phyloP scores from a whole-genome alignment of 352 stramenopile species.

The Phytophthora quininea region DNA sequence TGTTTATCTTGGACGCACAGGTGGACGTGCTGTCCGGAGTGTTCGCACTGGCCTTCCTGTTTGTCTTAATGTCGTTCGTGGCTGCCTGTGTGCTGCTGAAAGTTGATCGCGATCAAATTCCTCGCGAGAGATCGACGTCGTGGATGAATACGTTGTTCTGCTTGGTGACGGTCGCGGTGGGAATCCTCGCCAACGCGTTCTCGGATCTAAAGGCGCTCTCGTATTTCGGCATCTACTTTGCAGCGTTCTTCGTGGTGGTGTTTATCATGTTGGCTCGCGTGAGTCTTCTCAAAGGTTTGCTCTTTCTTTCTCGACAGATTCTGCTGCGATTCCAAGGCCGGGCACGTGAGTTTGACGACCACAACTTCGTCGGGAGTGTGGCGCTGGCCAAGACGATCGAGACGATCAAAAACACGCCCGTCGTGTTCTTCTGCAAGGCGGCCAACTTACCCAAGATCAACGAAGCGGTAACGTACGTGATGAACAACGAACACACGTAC shows the following conservation, averaged over 20 bases:
- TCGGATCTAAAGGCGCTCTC: conserved; percentile 45
- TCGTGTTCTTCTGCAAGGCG: conserved; percentile 92
- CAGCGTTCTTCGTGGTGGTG: conserved; percentile 48
- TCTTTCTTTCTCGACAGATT: conserved; percentile 57
- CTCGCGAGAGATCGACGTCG: conserved; percentile 67
- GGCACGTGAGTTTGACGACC: neutral
- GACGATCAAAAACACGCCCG: conserved; percentile 75
- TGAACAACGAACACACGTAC: conserved; percentile 88
- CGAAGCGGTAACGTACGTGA: conserved; percentile 91
- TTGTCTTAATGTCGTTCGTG: conserved; percentile 83
- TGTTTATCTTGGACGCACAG: conserved; percentile 78
- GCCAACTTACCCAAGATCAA: conserved; percentile 91
- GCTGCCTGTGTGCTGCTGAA: conserved; percentile 89
- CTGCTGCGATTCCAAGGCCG: conserved; percentile 25
- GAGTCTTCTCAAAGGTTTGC: conserved; percentile 49
- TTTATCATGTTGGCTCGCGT: conserved; percentile 73
- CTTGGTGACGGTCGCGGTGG: conserved; percentile 47
- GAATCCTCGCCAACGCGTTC: conserved; percentile 60
- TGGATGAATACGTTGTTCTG: conserved; percentile 69
- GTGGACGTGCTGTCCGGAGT: conserved; percentile 82
- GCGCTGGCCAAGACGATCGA: conserved; percentile 77
- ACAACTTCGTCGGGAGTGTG: conserved; percentile 56
- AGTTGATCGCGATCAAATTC: conserved; percentile 75
- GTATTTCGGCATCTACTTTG: conserved; percentile 72
- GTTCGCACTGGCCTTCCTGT: conserved; percentile 90